Evolutionary conservation across 106 monocot genomes (phyloP), one percentile per base, ranked within the genome.

Genomic region (Alisma plantagoaquatica): DNA sequence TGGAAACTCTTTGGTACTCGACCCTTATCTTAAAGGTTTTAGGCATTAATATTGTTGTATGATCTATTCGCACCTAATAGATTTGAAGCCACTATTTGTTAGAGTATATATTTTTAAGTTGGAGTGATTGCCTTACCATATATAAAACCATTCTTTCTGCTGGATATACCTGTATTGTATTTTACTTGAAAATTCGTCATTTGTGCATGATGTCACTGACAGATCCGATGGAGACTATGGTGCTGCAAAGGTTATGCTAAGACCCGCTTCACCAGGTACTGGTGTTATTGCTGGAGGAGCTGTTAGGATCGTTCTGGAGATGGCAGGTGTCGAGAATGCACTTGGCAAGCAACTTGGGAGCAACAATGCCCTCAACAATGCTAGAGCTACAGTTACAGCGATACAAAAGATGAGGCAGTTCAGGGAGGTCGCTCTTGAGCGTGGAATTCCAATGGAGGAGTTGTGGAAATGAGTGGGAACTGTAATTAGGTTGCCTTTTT

Each of bases 171-270:
- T n/a, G n/a, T n/a, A n/a, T n/a, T n/a, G n/a, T n/a, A n/a, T n/a
- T n/a, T n/a, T n/a, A n/a, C n/a, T n/a, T n/a, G n/a, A n/a, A n/a
- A n/a, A n/a, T n/a, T n/a, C n/a, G n/a, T n/a, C n/a, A n/a, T n/a
- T n/a, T n/a, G n/a, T n/a, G n/a, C n/a, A n/a, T n/a, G n/a, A n/a
- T 38, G 14, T 38, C n/a, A 7, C 27, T 18, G 41, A 46, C 61
- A 84, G 91, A 58, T 54, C 77, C 42, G 77, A 75, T 61, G 91
- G 80, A 27, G 80, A 77, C 28, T 91, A 69, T 53, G 74, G 77
- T 62, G 91, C 84, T 33, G 91, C 91, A 16, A 84, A 77, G 62
- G 84, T 91, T n/a, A n/a, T n/a, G n/a, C n/a, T n/a, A n/a, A n/a
- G n/a, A n/a, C n/a, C n/a, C n/a, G n/a, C n/a, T n/a, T 84, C 84